Base-by-base conservation (phyloP, 371 early-diverging fungal genomes). In the Cokeromyces recurvatus region DNA sequence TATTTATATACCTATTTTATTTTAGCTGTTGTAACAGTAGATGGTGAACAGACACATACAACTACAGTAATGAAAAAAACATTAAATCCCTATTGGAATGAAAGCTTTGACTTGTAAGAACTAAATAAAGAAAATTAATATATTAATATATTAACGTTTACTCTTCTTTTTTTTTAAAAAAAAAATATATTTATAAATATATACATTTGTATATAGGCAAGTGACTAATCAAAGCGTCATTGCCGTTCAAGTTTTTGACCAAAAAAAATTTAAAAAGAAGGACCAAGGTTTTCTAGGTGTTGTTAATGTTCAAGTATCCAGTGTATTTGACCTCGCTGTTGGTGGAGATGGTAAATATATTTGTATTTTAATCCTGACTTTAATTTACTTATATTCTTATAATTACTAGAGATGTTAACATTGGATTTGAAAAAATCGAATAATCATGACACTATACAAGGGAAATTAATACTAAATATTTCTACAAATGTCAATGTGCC, bases 241-340 rank as follows among this genome's bases (percentile, higher is more conserved):
- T 47, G 84, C 93, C 1, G 86, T 95, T 29, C 95, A 97, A 67
- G 86, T 97, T 19, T 97, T 95, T 77, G 98, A 97, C 69, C 95
- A 95, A 71, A 83, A 87, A 62, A 92, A 92, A 63, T 95, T 90
- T 66, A 94, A 93, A 73, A 92, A 89, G 79, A 87, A 84, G 62
- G 84, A 87, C 51, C 95, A 95, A 68, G 96, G 98, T 0, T 94
- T 95, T 64, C 69, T 97, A 17, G 98, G 98, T 23, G 92, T 94
- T 20, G 81, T 94, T 47, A 93, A 92, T 57, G 77, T 94, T 10
- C 81, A 86, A 57, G 79, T 95, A 52, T 77, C 84, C 46, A 79
- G 78, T 55, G 78, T 94, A 19, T 81, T 95, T 59, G 86, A 94
- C 53, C 66, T 86, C 4, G 68, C 66, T 46, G 50, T 67, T n/a